These are phyloP conservation scores for Vigna reflexopilosa DNA, from an alignment of 306 rosid genomes.

Conservation along the genomic window DNA sequence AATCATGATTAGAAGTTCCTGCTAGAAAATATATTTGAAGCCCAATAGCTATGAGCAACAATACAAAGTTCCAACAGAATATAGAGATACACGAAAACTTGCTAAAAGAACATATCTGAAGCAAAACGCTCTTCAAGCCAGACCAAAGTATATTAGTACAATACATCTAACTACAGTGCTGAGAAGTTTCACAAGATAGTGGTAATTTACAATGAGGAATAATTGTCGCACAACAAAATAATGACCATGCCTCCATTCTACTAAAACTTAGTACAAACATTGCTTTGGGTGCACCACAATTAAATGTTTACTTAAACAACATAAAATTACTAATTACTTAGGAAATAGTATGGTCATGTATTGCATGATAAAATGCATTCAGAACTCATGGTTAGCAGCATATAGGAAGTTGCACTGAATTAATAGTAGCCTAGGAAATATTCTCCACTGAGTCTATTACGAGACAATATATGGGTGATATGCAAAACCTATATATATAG, in stretches of 20 bases:
- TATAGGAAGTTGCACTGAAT: too few species aligned
- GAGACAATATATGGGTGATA: not conserved
- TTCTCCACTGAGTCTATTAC: not conserved
- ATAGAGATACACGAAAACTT: not conserved
- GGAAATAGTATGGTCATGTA: not conserved
- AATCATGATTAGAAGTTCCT: slow-evolving; percentile 3
- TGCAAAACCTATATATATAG: not conserved
- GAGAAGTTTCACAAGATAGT: not conserved
- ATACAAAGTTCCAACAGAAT: not conserved
- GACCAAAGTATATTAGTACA: not conserved
- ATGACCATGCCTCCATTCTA: not conserved
- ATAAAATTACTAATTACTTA: not conserved
- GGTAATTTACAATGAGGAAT: not conserved
- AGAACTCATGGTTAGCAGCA: not conserved
- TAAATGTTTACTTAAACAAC: not conserved
- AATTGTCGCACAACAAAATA: not conserved
- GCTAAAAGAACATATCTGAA: slow-evolving; percentile 7
- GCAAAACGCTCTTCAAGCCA: slow-evolving; percentile 22
- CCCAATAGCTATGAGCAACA: slow-evolving; percentile 1
- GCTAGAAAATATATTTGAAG: slow-evolving; percentile 15
- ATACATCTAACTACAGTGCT: slow-evolving; percentile 18
- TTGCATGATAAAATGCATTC: not conserved
- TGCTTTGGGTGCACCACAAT: not conserved
- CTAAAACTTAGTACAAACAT: not conserved
- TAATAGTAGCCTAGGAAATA: too few species aligned